Percentiles rank a stretch among this genome's conserved stretches.
Conservation (phyloP, 768 basidiomycete genomes). For the Amanita muscaria region DNA sequence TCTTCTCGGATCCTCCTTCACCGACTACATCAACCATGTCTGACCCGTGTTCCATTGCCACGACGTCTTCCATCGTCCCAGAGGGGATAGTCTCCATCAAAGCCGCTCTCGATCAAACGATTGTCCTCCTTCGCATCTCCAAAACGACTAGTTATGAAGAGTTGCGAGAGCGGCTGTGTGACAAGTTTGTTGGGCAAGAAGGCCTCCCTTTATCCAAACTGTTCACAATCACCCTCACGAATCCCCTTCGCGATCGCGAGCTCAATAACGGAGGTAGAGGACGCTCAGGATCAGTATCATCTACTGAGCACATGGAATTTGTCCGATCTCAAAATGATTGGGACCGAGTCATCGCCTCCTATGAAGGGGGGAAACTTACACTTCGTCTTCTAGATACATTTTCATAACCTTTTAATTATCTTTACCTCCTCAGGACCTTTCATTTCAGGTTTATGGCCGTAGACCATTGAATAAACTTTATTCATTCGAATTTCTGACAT, state of each 20-base stretch:
- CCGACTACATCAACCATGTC: slow-evolving; percentile 17
- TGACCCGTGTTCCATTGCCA: slow-evolving; percentile 30
- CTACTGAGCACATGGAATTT: slow-evolving; percentile 32
- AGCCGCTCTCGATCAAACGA: slow-evolving; percentile 50
- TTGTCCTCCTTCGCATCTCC: slow-evolving; percentile 52
- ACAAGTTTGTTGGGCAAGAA: slow-evolving; percentile 61
- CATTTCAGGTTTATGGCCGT: no score
- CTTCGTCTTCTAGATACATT: slow-evolving; percentile 44
- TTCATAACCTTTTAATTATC: slow-evolving; percentile 1
- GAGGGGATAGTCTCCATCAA: slow-evolving; percentile 42
- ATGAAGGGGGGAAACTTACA: slow-evolving; percentile 43
- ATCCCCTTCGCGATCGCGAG: slow-evolving; percentile 9
- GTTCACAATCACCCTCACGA: slow-evolving; percentile 46
- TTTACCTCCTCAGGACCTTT: neutral
- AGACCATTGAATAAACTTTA: neutral
- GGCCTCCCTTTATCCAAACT: slow-evolving; percentile 40
- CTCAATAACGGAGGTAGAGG: slow-evolving; percentile 22
- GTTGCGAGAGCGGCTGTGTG: slow-evolving; percentile 48
- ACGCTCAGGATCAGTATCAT: slow-evolving; percentile 22
- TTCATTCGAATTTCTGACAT: slow-evolving; percentile 2
- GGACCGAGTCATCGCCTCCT: slow-evolving; percentile 36
- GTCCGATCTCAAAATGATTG: slow-evolving; percentile 53
- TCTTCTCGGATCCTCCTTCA: slow-evolving; percentile 9
- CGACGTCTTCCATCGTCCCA: slow-evolving; percentile 15
- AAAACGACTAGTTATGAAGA: slow-evolving; percentile 39